Evolutionary conservation across 2,329 filamentous ascomycete species (phyloP).

Genomic region (Fusarium coffeatum): DNA sequence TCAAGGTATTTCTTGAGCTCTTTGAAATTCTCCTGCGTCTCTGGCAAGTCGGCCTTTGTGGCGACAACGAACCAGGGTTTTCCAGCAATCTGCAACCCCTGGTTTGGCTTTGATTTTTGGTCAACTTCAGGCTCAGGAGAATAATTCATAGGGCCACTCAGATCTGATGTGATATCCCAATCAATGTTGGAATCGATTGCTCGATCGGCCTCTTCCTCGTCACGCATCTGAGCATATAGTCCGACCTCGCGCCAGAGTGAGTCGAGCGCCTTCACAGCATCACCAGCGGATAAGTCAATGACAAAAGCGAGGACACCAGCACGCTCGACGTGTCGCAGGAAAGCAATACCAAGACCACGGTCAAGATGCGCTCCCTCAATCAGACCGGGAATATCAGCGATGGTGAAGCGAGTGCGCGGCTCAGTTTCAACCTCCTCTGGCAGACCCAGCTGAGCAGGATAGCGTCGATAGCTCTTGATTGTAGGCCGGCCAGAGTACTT

Average conservation of each 20-base stretch:
- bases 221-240: conserved; percentile 82
- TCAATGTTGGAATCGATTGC: conserved; percentile 68
- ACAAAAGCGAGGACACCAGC: conserved; percentile 95
- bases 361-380: conserved; percentile 94
- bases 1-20: conserved; percentile 77
- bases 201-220: conserved; percentile 76
- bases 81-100: conserved; percentile 79
- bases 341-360: conserved; percentile 88
- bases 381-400: conserved; percentile 95
- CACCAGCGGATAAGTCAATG: conserved; percentile 81
- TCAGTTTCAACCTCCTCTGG: conserved; percentile 60
- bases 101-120: conserved; percentile 25
- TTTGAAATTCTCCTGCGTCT: conserved; percentile 81
- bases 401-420: conserved; percentile 83
- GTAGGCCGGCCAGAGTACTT: conserved; percentile 81
- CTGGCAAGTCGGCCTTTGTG: conserved; percentile 87
- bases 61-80: conserved; percentile 98
- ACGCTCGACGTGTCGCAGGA: conserved; percentile 93
- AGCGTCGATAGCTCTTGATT: conserved; percentile 54
- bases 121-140: conserved; percentile 34
- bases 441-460: conserved; percentile 52
- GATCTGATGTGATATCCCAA: conserved; percentile 67
- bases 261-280: conserved; percentile 82
- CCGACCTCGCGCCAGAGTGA: conserved; percentile 91
- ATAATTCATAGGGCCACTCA: conserved; percentile 45